Conservation (phyloP, 768 basidiomycete species). For the Russula sp. region DNA sequence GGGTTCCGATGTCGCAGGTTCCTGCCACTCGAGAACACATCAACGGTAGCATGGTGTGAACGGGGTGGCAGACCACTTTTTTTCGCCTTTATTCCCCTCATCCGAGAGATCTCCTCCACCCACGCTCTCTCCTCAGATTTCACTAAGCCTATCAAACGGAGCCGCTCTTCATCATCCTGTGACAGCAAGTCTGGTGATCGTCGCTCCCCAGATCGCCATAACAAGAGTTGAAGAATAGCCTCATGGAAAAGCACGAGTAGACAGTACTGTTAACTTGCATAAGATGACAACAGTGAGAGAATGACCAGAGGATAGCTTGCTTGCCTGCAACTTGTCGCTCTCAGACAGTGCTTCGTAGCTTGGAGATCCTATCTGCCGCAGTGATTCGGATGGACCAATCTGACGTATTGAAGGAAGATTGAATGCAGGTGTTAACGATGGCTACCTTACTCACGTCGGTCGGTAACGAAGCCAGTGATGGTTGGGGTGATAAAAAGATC, state of each 20-base stretch:
- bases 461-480: not conserved
- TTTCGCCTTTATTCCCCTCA: constrained; percentile 27
- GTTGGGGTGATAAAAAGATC: not conserved
- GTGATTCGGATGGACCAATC: constrained; percentile 1
- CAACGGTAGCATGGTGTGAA: not conserved
- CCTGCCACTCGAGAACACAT: constrained; percentile 1
- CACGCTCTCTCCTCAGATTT: constrained; percentile 54
- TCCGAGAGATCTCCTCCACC: constrained; percentile 52
- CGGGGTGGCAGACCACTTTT: constrained; percentile 16
- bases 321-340: constrained; percentile 20
- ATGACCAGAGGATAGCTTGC: not conserved
- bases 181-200: constrained; percentile 42
- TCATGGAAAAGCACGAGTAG: constrained; percentile 65
- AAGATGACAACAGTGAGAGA: not conserved
- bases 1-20: constrained; percentile 3
- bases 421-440: not conserved
- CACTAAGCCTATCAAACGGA: constrained; percentile 44
- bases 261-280: constrained; percentile 48
- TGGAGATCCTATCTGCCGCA: constrained; percentile 12
- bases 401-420: not conserved
- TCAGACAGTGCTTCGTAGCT: constrained; percentile 20
- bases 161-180: constrained; percentile 43
- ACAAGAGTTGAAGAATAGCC: constrained; percentile 60
- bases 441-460: constrained; percentile 6
- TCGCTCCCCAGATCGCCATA: constrained; percentile 63